Base-by-base conservation (phyloP, 139 green algal genomes). In the Chara braunii region DNA sequence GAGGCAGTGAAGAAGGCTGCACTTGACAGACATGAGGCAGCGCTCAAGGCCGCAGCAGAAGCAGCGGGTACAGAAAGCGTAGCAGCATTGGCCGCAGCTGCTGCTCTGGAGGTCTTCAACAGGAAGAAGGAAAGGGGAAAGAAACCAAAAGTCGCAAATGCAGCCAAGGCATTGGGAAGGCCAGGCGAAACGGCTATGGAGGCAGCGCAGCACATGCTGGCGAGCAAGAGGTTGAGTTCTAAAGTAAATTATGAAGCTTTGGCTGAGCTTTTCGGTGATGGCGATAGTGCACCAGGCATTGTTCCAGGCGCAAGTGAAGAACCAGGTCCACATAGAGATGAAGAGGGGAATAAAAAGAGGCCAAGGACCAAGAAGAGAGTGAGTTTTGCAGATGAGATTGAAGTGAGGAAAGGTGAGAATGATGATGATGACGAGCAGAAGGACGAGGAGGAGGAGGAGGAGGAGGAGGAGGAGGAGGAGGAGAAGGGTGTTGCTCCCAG, bases 161-260 rank as follows among this genome's bases (percentile, higher is more conserved):
- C 33, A 65, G 43, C 22, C 14, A 52, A 37, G 29, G 34, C 22
- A 67, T 18, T 14, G 33, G n/a, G 35, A 30, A n/a, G 22, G 3
- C 3, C 28, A 67, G 8, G 35, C 55, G 5, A 37, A 9, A 78
- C 64, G 1, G 59, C 70, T 11, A 69, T 60, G 7, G 70, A 70
- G 12, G 72, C 72, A 8, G 54, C 70, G 14, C 72, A 72, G 8
- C 18, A 51, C 22, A 80, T 79, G 40, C 58, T 80, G 14, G 58
- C 61, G 3, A 78, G 32, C 44, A 81, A 77, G 62, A 72, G 64
- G 23, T 7, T 78, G 67, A 78, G 69, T 30, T 78, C 69, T 23
- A 78, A 78, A 30, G 70, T 78, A 14, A 78, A 78, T 51, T 78
- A 78, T 32, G 31, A 37, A 14, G 69, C 68, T 3, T 51, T 78